Evolutionary conservation across 306 rosid genomes (phyloP).

Genomic region (Clitoria ternatea): DNA sequence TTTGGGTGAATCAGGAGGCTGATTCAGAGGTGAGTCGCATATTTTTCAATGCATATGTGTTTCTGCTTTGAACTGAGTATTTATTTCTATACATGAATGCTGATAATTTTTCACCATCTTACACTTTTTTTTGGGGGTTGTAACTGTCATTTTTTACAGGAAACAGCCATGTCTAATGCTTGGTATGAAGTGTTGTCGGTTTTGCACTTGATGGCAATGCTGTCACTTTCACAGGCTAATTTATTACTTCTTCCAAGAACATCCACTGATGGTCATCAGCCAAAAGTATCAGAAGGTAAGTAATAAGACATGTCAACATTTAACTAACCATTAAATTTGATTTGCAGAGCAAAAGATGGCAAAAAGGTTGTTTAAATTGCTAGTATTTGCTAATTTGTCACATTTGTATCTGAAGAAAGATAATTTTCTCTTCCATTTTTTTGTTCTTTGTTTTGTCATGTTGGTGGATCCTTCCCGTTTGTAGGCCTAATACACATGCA

Average conservation of each 20-base stretch:
- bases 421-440: background rate
- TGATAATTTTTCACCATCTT: background rate
- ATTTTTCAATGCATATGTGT: background rate
- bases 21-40: conserved; percentile 60
- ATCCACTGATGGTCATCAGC: conserved; percentile 70
- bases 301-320: background rate
- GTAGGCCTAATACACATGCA: background rate
- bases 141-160: conserved; percentile 49
- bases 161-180: conserved; percentile 72
- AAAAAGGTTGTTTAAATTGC: background rate
- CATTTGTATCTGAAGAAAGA: background rate
- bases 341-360: background rate
- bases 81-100: conserved; percentile 13
- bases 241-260: conserved; percentile 89
- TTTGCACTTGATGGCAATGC: conserved; percentile 88
- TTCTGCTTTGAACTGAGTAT: conserved; percentile 16
- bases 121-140: background rate
- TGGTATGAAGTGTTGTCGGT: conserved; percentile 97
- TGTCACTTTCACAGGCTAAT: conserved; percentile 78
- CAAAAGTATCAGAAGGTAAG: conserved; percentile 87
- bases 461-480: background rate
- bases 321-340: conserved; percentile 1
- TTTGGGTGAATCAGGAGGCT: conserved; percentile 93
- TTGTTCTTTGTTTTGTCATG: background rate
- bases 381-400: background rate